Evolutionary conservation across 345 rosid species (phyloP).

Genomic region (Ceriops tagal): DNA sequence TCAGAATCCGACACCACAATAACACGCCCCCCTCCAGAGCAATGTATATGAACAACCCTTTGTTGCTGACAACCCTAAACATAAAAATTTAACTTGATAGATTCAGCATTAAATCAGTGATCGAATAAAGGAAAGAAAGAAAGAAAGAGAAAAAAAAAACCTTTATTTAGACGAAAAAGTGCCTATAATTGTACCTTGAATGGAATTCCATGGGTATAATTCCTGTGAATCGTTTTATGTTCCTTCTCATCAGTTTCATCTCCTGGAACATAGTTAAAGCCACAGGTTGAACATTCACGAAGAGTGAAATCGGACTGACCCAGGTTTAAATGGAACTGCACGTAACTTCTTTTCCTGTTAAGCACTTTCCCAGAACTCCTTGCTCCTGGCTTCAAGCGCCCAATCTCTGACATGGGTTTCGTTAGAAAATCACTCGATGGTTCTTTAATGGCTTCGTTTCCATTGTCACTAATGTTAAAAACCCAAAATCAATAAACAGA

Average conservation of each 20-base stretch:
- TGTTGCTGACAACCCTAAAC: constrained; percentile 63
- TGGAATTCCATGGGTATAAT: constrained; percentile 57
- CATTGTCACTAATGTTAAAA: constrained; percentile 7
- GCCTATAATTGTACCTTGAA: constrained; percentile 49
- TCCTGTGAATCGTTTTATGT: constrained; percentile 61
- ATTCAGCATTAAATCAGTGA: no score
- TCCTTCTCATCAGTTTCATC: constrained; percentile 70
- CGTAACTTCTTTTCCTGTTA: constrained; percentile 74
- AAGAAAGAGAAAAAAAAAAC: not conserved
- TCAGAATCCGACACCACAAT: constrained; percentile 53
- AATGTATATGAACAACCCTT: constrained; percentile 43
- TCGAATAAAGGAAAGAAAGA: not conserved
- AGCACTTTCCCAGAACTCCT: constrained; percentile 26
- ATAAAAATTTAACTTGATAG: not conserved
- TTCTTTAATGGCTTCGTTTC: constrained; percentile 13
- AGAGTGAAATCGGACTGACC: constrained; percentile 91
- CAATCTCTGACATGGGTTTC: constrained; percentile 16
- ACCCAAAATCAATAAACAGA: not conserved
- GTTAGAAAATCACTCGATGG: constrained; percentile 4
- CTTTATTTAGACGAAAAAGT: not conserved
- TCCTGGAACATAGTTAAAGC: constrained; percentile 64
- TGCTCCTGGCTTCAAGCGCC: constrained; percentile 15
- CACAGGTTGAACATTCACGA: constrained; percentile 52
- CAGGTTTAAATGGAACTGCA: constrained; percentile 71
- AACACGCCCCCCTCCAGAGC: constrained; percentile 37